A percentile compares a stretch with the other conserved stretches of the same genome.
phyloP scores from a whole-genome alignment of 2,329 filamentous ascomycete genomes.

The Karstenula rhodostoma region DNA sequence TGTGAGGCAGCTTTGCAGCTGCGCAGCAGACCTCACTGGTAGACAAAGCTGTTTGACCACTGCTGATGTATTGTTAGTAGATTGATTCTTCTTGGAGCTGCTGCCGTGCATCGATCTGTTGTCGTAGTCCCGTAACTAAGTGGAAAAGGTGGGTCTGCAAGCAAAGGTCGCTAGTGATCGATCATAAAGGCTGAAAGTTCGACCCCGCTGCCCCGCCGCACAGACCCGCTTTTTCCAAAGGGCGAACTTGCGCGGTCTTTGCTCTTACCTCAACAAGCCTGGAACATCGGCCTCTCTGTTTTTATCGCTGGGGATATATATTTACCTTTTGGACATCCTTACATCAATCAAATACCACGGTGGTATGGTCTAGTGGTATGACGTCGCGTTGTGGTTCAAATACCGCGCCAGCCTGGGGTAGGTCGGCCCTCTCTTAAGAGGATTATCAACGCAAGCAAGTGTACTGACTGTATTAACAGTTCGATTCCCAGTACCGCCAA shows the following conservation, averaged over 20 bases:
- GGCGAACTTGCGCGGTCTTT: background rate
- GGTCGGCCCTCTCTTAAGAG: conserved; percentile 32
- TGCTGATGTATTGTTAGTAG: background rate
- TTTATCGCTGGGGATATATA: conserved; percentile 4
- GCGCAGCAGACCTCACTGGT: background rate
- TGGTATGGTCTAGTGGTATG: conserved; percentile 52
- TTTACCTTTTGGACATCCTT: background rate
- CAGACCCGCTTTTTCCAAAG: conserved; percentile 5
- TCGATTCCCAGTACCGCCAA: conserved; percentile 46
- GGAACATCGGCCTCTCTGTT: background rate
- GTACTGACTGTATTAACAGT: conserved; percentile 35
- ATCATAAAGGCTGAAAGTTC: background rate
- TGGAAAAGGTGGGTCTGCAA: conserved; percentile 2
- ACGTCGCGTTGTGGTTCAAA: conserved; percentile 48
- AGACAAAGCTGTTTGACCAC: background rate
- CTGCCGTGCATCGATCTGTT: background rate
- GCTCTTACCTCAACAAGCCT: background rate
- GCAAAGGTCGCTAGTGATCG: background rate
- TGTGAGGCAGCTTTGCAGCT: background rate
- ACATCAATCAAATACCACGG: conserved; percentile 31
- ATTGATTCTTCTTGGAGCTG: background rate
- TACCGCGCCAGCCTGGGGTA: conserved; percentile 49
- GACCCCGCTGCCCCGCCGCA: conserved; percentile 12
- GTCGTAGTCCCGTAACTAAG: background rate
- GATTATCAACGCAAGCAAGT: conserved; percentile 20